Conservation (phyloP, 2,329 filamentous ascomycete species). For the Fusarium bactridioides region DNA sequence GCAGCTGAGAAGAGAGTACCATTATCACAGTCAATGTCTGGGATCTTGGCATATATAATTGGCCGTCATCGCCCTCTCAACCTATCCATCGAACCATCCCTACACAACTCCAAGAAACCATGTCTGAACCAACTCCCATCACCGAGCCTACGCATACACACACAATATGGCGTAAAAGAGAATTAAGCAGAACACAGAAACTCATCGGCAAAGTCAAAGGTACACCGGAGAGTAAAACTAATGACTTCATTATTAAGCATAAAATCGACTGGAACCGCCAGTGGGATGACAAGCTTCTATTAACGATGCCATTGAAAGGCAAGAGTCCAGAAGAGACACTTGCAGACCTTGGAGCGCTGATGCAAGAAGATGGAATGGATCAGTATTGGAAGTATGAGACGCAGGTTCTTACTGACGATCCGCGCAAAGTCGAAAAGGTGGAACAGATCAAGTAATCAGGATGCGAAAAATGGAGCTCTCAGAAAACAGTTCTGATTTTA, state of each 20-base stretch:
- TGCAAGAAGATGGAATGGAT: neutral
- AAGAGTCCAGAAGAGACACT: neutral
- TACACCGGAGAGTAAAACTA: fast-evolving
- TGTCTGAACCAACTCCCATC: neutral
- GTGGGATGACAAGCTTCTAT: neutral
- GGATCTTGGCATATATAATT: neutral
- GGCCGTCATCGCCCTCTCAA: too few species aligned
- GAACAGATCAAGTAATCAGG: neutral
- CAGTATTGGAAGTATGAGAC: neutral
- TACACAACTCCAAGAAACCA: neutral
- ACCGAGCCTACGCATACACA: neutral
- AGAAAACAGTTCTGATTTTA: neutral
- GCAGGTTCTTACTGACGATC: neutral
- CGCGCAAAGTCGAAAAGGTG: neutral
- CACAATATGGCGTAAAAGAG: neutral
- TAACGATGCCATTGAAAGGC: neutral
- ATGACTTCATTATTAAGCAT: neutral
- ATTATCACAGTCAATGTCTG: fast-evolving
- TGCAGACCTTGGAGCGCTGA: neutral
- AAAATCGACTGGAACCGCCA: fast-evolving
- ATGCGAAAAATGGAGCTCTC: neutral
- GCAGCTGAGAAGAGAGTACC: fast-evolving
- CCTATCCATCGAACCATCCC: too few species aligned
- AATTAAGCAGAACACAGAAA: fast-evolving
- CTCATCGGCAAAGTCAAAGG: fast-evolving